phyloP scores from a whole-genome alignment of 768 basidiomycete species.

The Leccinellum albellum region DNA sequence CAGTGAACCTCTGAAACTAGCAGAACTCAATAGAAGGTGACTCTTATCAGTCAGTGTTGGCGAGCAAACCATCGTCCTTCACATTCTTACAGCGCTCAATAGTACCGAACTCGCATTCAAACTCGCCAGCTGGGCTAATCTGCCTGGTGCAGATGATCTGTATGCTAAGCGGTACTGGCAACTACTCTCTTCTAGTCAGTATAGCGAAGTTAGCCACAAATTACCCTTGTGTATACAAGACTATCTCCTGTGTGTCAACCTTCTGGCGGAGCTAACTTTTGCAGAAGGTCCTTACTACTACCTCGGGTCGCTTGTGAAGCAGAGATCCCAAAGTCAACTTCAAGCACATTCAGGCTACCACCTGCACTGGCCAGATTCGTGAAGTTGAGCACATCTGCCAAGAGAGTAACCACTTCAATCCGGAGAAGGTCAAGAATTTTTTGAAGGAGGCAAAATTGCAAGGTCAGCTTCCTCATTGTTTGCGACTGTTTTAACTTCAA shows the following conservation, averaged over 20 bases:
- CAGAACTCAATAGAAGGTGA: too few relatives aligned
- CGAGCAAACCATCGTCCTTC: slow-evolving; percentile 93
- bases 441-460: slow-evolving; percentile 95
- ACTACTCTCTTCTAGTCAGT: slow-evolving; percentile 85
- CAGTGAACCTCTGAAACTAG: too few relatives aligned
- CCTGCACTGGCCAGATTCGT: slow-evolving; percentile 95
- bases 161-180: slow-evolving; percentile 93
- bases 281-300: slow-evolving; percentile 88
- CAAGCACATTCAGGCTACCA: slow-evolving; percentile 99
- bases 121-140: slow-evolving; percentile 90
- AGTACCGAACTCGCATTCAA: slow-evolving; percentile 98
- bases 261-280: neutral
- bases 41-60: slow-evolving; percentile 97
- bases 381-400: slow-evolving; percentile 99
- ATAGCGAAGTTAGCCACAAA: slow-evolving; percentile 95
- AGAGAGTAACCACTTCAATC: slow-evolving; percentile 96
- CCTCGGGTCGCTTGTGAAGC: slow-evolving; percentile 95
- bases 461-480: slow-evolving; percentile 98
- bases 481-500: slow-evolving; percentile 99
- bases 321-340: slow-evolving; percentile 97
- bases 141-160: slow-evolving; percentile 96
- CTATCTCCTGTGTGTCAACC: neutral
- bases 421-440: slow-evolving; percentile 99
- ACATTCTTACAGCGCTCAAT: slow-evolving; percentile 89
- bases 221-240: slow-evolving; percentile 72